Evolutionary conservation across 2,329 filamentous ascomycete species (phyloP), one percentile per base, ranked within the genome.

Genomic region (Calonectria leucothoes): DNA sequence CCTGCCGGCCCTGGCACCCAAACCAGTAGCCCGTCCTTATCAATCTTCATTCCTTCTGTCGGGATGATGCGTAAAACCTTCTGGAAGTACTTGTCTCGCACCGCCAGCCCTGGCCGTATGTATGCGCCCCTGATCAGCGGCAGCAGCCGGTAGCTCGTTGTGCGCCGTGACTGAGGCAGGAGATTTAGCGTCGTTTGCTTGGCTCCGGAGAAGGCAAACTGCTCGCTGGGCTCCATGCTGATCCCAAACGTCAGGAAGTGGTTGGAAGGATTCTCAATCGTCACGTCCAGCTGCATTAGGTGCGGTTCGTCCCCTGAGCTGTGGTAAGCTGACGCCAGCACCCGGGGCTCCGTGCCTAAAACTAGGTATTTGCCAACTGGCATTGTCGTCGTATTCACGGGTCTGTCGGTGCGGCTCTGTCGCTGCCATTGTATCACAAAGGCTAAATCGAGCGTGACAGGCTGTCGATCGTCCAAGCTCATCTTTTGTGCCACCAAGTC

Each of bases 181-280:
- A 98, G 86, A 81, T 97, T 95, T 66, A 98, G 79, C 1, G 93
- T 93, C 15, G 92, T 93, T 76, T 94, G 89, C 86, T 98, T 98
- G 2, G 94, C 88, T 0, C 97, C 97, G 10, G 94, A 95, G 84
- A 99, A 98, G 0, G 95, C 96, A 84, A 98, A 98, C 67, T 95
- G 91, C 76, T 98, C 95, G 82, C 92, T 96, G 3, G 95, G 94
- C 78, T 99, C 96, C 95, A 99, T 98, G 31, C 89, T 92, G 63
- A 98, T 84, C 35, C 94, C 95, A 85, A 99, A 99, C 0, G 96
- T 98, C 64, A 99, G 90, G 84, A 98, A 97, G 83, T 99, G 97
- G 82, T 93, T 94, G 0, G 96, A 98, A 0, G 96, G 94, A 82
- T 99, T 99, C 85, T 99, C 97, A 70, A 99, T 92, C 4, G 92